These are phyloP conservation scores for Citrus hindsii DNA, from an alignment of 345 rosid species.

Conservation along the genomic window DNA sequence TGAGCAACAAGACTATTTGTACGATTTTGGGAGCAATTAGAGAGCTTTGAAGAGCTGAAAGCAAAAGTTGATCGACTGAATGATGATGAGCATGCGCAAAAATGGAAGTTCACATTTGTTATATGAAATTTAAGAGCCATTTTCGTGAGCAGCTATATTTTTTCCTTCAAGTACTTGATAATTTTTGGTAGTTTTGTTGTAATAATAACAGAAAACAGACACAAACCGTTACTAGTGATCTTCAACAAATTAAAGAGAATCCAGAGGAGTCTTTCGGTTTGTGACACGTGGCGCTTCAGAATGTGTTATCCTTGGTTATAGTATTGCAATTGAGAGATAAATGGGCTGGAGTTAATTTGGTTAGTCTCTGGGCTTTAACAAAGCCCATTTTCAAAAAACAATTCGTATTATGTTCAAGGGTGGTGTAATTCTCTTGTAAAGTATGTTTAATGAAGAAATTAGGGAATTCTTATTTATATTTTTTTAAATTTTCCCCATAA, in stretches of 20 bases:
- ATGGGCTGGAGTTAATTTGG: background rate
- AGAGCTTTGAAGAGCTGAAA: constrained; percentile 9
- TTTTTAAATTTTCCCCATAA: too few species aligned
- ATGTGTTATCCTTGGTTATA: background rate
- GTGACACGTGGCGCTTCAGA: too few species aligned
- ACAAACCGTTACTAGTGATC: background rate
- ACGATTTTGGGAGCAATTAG: background rate
- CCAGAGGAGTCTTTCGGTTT: background rate
- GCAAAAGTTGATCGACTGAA: background rate
- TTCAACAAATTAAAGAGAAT: background rate
- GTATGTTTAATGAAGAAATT: background rate
- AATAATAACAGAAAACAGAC: background rate
- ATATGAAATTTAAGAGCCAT: constrained; percentile 4
- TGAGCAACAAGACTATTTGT: constrained; percentile 5
- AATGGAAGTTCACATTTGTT: background rate
- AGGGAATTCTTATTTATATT: background rate
- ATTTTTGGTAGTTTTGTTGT: background rate
- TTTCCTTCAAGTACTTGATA: background rate
- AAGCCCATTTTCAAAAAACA: background rate
- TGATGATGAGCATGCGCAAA: background rate
- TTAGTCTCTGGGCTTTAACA: background rate
- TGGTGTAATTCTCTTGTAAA: background rate
- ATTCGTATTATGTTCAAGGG: background rate
- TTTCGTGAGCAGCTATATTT: background rate
- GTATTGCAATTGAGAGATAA: background rate